Percentiles rank a stretch among this genome's conserved stretches.
Conservation (phyloP, 192 early-diverging fungal genomes). For the Physocladia obscura region DNA sequence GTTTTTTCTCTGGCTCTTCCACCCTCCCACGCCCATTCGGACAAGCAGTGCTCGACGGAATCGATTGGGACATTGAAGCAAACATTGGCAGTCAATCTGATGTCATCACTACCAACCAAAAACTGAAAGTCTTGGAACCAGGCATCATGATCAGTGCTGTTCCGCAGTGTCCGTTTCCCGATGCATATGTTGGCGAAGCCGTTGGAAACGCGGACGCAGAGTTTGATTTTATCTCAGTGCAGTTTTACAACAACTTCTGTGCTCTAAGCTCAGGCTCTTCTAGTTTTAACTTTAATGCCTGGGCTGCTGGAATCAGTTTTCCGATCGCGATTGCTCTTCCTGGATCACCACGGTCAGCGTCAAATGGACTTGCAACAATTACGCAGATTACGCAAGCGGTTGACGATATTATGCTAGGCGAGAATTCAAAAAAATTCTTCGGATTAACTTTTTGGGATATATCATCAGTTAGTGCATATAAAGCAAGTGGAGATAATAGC, state of each 20-base stretch:
- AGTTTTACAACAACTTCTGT: conserved; percentile 85
- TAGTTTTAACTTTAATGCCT: conserved; percentile 73
- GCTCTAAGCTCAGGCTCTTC: conserved; percentile 45
- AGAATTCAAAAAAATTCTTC: too few species aligned
- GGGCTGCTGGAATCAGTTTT: conserved; percentile 50
- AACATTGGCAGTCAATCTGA: conserved; percentile 57
- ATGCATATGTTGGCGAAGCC: conserved; percentile 57
- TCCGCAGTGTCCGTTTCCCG: conserved; percentile 73
- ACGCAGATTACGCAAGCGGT: too few species aligned
- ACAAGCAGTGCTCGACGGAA: conserved; percentile 20
- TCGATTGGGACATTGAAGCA: conserved; percentile 67
- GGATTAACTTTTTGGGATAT: too few species aligned
- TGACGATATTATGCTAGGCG: too few species aligned
- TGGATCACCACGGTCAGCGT: conserved; percentile 51
- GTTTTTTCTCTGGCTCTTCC: conserved; percentile 1
- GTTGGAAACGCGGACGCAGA: conserved; percentile 58
- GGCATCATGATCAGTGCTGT: conserved; percentile 59
- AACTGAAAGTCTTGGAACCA: conserved; percentile 47
- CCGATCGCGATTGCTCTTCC: conserved; percentile 66
- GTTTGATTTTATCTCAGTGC: conserved; percentile 71
- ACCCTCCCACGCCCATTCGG: conserved; percentile 9
- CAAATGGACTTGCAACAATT: too few species aligned
- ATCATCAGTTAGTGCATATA: too few species aligned
- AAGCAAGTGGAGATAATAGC: too few species aligned
- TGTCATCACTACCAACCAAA: conserved; percentile 58